phyloP scores from a whole-genome alignment of 257 asterid species.

The Cordia subcordata region DNA sequence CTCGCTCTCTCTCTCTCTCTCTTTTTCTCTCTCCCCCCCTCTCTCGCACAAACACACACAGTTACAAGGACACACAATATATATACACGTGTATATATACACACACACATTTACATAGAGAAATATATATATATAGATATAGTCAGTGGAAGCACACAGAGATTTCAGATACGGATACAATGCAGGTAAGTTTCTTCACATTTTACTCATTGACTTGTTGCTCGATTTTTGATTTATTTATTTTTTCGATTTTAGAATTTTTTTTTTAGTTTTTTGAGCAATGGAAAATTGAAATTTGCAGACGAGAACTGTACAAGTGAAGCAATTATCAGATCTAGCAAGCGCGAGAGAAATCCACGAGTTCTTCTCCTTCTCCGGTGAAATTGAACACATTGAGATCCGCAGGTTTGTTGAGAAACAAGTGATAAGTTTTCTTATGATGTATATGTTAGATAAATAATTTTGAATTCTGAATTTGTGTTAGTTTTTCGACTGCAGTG shows the following conservation, averaged over 20 bases:
- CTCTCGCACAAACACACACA: no score
- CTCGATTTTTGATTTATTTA: background rate
- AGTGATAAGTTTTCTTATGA: background rate
- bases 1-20: no score
- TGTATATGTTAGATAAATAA: background rate
- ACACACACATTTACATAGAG: background rate
- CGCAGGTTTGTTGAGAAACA: slow-evolving; percentile 36
- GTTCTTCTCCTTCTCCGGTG: slow-evolving; percentile 96
- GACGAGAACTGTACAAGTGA: slow-evolving; percentile 65
- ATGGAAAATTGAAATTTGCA: slow-evolving; percentile 12
- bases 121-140: no score
- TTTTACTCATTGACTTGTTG: background rate
- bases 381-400: slow-evolving; percentile 80
- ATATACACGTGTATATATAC: no score
- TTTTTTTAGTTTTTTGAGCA: background rate
- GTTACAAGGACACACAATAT: no score
- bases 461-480: slow-evolving; percentile 4
- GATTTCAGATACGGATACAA: slow-evolving; percentile 25
- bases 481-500: slow-evolving; percentile 50
- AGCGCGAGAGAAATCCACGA: slow-evolving; percentile 86
- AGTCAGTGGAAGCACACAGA: background rate
- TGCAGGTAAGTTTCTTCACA: slow-evolving; percentile 43
- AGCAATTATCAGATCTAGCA: slow-evolving; percentile 82
- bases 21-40: no score
- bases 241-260: slow-evolving; percentile 2